Percentiles rank a stretch among this genome's conserved stretches.
Evolutionary conservation across 2,329 filamentous ascomycete genomes (phyloP).

Genomic region (Penicillium sumatraense): DNA sequence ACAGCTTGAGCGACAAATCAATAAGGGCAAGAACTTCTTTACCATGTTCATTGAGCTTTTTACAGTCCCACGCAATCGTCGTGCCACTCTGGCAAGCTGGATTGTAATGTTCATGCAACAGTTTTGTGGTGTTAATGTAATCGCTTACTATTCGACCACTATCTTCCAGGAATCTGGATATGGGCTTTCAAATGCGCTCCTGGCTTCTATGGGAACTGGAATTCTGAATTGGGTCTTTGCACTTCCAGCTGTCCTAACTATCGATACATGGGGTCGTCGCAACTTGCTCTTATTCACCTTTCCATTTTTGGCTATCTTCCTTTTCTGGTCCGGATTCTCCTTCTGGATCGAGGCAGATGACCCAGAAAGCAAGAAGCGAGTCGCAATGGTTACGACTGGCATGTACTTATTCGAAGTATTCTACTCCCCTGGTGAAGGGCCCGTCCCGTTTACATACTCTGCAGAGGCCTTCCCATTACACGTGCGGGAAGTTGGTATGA

Average conservation of each 20-base stretch:
- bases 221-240: slow-evolving; percentile 70
- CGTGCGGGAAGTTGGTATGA: slow-evolving; percentile 67
- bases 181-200: slow-evolving; percentile 56
- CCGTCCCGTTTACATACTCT: slow-evolving; percentile 68
- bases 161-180: slow-evolving; percentile 65
- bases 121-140: slow-evolving; percentile 59
- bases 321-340: slow-evolving; percentile 56
- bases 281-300: slow-evolving; percentile 67
- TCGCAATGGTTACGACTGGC: slow-evolving; percentile 49
- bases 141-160: slow-evolving; percentile 65
- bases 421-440: slow-evolving; percentile 62
- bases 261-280: slow-evolving; percentile 68
- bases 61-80: slow-evolving; percentile 65
- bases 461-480: slow-evolving; percentile 68
- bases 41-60: slow-evolving; percentile 63
- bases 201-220: slow-evolving; percentile 67
- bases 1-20: slow-evolving; percentile 61
- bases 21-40: slow-evolving; percentile 56
- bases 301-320: slow-evolving; percentile 59
- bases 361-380: slow-evolving; percentile 35
- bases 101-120: slow-evolving; percentile 72
- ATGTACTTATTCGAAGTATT: slow-evolving; percentile 57
- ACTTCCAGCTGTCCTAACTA: slow-evolving; percentile 66
- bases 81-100: slow-evolving; percentile 60
- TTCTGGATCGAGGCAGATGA: slow-evolving; percentile 52